Percentiles rank a stretch among this genome's conserved stretches.
These are phyloP conservation scores for Sarocladiaceae sp. DNA, from an alignment of 2,329 filamentous ascomycete genomes.

Conservation along the genomic window DNA sequence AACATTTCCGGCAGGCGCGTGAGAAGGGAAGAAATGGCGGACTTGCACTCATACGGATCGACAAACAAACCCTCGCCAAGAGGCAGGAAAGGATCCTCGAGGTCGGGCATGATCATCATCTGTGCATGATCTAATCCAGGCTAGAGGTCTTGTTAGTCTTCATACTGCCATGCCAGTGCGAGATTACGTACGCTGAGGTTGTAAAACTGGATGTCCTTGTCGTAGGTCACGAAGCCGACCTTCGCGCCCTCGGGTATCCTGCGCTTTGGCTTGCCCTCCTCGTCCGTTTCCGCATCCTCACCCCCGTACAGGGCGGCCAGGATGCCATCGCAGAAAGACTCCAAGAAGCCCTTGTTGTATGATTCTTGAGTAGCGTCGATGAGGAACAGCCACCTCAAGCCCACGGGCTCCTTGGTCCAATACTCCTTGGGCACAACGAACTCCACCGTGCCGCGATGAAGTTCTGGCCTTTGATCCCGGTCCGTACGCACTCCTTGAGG, in stretches of 20 bases:
- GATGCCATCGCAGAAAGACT: conserved; percentile 86
- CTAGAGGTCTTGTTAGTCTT: conserved; percentile 33
- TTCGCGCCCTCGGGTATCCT: conserved; percentile 72
- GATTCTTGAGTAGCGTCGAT: conserved; percentile 92
- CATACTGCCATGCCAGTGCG: neutral
- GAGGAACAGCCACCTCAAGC: conserved; percentile 80
- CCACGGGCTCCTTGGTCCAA: conserved; percentile 91
- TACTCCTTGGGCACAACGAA: conserved; percentile 98
- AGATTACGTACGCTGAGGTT: conserved; percentile 68
- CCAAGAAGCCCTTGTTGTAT: conserved; percentile 82
- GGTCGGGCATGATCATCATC: conserved; percentile 97
- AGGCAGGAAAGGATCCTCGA: conserved; percentile 93
- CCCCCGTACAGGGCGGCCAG: conserved; percentile 75
- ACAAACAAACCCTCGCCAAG: conserved; percentile 90
- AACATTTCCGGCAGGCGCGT: conserved; percentile 80
- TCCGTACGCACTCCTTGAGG: conserved; percentile 83
- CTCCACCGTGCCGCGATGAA: conserved; percentile 88
- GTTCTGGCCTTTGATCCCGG: conserved; percentile 79
- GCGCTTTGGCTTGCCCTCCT: conserved; percentile 45
- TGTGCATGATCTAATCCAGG: conserved; percentile 77
- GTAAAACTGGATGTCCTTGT: conserved; percentile 97
- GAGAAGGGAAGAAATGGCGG: conserved; percentile 83
- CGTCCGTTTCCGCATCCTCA: conserved; percentile 39
- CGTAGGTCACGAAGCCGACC: conserved; percentile 91
- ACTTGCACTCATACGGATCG: conserved; percentile 83